Evolutionary conservation across 2,329 filamentous ascomycete genomes (phyloP).

Genomic region (Diaporthe batatas): DNA sequence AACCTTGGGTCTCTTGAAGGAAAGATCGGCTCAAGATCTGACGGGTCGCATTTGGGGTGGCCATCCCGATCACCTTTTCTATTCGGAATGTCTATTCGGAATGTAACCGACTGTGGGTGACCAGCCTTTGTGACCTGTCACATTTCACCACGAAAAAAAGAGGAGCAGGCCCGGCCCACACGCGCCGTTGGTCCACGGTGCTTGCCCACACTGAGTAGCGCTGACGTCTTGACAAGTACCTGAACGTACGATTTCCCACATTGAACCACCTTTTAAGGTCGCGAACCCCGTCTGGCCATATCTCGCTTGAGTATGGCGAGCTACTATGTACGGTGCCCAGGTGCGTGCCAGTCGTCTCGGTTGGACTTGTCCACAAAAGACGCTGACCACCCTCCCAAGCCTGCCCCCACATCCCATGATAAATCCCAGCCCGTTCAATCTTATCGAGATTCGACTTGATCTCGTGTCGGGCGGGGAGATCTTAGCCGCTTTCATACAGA

Average conservation of each 20-base stretch:
- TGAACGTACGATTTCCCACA: constrained; percentile 37
- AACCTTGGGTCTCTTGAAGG: constrained; percentile 19
- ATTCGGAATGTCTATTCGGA: constrained; percentile 40
- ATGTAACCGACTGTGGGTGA: constrained; percentile 38
- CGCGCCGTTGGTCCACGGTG: constrained; percentile 36
- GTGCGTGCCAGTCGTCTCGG: constrained; percentile 22
- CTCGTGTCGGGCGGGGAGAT: constrained; percentile 40
- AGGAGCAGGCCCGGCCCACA: constrained; percentile 32
- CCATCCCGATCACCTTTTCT: constrained; percentile 36
- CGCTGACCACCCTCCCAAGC: constrained; percentile 20
- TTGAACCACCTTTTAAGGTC: constrained; percentile 29
- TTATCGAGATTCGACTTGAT: constrained; percentile 42
- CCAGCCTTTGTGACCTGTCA: constrained; percentile 40
- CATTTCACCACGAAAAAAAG: constrained; percentile 40
- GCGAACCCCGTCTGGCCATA: constrained; percentile 21
- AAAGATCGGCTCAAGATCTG: constrained; percentile 42
- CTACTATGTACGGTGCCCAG: constrained; percentile 9
- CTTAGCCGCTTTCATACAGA: constrained; percentile 32
- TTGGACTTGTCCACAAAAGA: constrained; percentile 29
- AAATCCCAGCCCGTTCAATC: constrained; percentile 29
- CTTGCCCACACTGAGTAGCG: constrained; percentile 34
- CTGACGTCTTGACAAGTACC: constrained; percentile 39
- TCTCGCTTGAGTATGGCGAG: constrained; percentile 30
- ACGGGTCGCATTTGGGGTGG: constrained; percentile 26
- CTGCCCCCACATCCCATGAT: constrained; percentile 10